phyloP scores from a whole-genome alignment of 2,329 filamentous ascomycete species.

The Fusarium sp. region DNA sequence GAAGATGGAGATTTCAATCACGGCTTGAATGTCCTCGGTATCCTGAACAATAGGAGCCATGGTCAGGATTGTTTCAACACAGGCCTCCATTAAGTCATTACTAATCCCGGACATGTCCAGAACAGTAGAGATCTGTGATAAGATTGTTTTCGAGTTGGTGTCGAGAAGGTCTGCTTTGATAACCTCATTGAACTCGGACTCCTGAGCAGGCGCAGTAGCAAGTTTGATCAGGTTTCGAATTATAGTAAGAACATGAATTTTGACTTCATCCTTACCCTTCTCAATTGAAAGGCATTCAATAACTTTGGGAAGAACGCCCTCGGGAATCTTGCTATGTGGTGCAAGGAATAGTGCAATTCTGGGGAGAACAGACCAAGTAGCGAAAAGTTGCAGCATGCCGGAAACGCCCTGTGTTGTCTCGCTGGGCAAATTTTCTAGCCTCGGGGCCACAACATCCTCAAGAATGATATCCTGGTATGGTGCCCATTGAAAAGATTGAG shows the following conservation, averaged over 20 bases:
- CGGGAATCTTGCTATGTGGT: conserved; percentile 54
- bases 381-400: conserved; percentile 80
- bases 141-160: conserved; percentile 66
- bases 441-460: conserved; percentile 77
- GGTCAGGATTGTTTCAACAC: conserved; percentile 81
- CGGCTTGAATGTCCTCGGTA: conserved; percentile 74
- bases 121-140: conserved; percentile 74
- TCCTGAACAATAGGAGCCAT: conserved; percentile 76
- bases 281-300: conserved; percentile 76
- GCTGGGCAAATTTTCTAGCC: conserved; percentile 78
- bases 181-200: conserved; percentile 65
- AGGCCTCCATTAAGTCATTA: conserved; percentile 80
- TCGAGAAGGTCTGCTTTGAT: conserved; percentile 66
- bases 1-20: conserved; percentile 83
- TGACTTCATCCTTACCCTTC: conserved; percentile 87
- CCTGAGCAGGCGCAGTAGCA: conserved; percentile 62
- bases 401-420: conserved; percentile 94
- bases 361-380: conserved; percentile 78
- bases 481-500: conserved; percentile 75
- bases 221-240: conserved; percentile 74
- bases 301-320: conserved; percentile 74
- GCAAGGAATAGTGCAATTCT: conserved; percentile 74
- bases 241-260: conserved; percentile 81
- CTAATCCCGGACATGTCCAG: conserved; percentile 69
- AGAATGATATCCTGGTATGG: conserved; percentile 77